Percentiles rank a stretch among this genome's conserved stretches.
Conservation (phyloP, 257 asterid species). For the Solanum chaucha region DNA sequence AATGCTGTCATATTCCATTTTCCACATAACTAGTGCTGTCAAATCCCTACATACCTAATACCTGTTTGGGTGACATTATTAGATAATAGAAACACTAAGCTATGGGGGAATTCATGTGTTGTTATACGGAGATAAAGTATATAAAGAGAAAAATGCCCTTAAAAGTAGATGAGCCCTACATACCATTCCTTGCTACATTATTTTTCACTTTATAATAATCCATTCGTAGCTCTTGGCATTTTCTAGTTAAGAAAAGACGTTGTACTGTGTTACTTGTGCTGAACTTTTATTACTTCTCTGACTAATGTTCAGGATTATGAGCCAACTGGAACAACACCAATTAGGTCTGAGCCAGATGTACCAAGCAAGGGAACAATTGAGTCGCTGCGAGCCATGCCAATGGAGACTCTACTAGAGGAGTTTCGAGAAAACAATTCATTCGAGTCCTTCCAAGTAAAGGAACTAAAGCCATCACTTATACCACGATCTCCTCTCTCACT, state of each 20-base stretch:
- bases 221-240: neutral
- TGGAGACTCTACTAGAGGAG: conserved; percentile 63
- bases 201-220: neutral
- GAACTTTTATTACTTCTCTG: neutral
- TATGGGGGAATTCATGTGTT: neutral
- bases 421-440: conserved; percentile 48
- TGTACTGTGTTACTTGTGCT: neutral
- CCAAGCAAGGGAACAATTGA: conserved; percentile 67
- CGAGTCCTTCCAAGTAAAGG: conserved; percentile 44
- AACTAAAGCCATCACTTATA: conserved; percentile 31
- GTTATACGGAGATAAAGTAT: neutral
- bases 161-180: neutral
- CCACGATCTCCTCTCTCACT: conserved; percentile 80
- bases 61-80: neutral
- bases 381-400: conserved; percentile 66
- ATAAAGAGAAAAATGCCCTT: neutral
- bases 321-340: conserved; percentile 70
- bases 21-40: neutral
- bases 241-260: neutral
- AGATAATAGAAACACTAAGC: neutral
- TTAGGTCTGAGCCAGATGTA: conserved; percentile 41
- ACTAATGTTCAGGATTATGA: conserved; percentile 56
- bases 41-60: neutral
- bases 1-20: neutral
- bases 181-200: neutral